Evolutionary conservation across 805 yeast species (phyloP), one percentile per base, ranked within the genome.

Genomic region (Lachancea fermentati): DNA sequence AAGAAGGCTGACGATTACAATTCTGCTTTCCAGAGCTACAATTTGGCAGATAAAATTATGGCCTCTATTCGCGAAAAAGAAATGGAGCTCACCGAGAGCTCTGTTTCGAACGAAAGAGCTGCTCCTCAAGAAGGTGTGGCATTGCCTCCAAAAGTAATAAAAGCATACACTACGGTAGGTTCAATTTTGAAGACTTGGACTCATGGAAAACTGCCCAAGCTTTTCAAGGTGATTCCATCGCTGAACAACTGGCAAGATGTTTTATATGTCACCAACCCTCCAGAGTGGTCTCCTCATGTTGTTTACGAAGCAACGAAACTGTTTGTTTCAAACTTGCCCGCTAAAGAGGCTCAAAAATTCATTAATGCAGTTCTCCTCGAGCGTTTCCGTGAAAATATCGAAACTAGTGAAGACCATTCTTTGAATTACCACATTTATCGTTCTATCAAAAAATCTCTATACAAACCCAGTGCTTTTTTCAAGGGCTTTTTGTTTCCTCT

Each of bases 401-500:
- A 82, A 56, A 81, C 79, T 19, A 75, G 76, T 43, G 89, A 81
- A 50, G 81, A 78, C 44, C 91, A 84, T 54, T 78, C 76, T 28
- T 73, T 93, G 48, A 91, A 94, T 65, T 91, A 93, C 59, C 99
- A 93, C 60, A 71, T 93, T 31, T 93, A 93, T 63, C 78, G 96
- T 55, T 80, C 98, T 0, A 67, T 93, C 52, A 91, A 89, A 64
- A 93, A 93, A 67, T 78, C 97, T 0, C 72, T 94, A 40, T 93
- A 93, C 71, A 93, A 93, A 63, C 98, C 99, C 22, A 88, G 93
- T 41, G 98, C 98, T 8, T 93, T 91, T 57, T 93, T 91, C 75
- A 91, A 88, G 64, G 99, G 98, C 1, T 88, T 93, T 57, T 68
- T 93, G 45, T 85, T 93, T 59, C 97, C 97, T 17, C 69, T 93